Base-by-base conservation (phyloP, 768 basidiomycete genomes). In the Lentinula edodes region DNA sequence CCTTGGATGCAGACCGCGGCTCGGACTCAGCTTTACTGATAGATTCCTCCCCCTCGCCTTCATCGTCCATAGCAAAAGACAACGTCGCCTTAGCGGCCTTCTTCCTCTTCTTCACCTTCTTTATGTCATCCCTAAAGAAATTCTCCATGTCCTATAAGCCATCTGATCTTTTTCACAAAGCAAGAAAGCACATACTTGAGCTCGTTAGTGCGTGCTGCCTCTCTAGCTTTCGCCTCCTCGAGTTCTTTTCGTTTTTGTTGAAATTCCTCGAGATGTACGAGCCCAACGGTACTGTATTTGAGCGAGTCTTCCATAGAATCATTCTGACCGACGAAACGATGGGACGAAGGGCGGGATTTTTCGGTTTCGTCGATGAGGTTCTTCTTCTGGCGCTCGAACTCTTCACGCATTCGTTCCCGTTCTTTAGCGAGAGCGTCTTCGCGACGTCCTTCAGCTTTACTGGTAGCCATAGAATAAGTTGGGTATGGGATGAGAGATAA, bases 261-360 rank as follows among this genome's bases (percentile, higher is more conserved):
- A 65, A 98, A 98, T 35, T 97, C 96, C 65, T 96, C 92, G 6
- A 98, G 80, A 61, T 80, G 85, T 2, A 98, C 95, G 16, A 98
- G 83, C 65, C 96, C 96, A 48, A 98, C 86, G 1, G 96, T 98
- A 53, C 82, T 88, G 63, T 93, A 82, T 80, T 96, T 97, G 55
- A 98, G 81, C 6, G 86, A 82, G 62, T 98, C 96, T 72, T 98
- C 96, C 81, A 97, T 87, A 5, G 91, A 93, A 71, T 98, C 95
- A 74, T 92, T 86, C 72, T 95, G 92, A 1, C 93, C 93, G 41
- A 96, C 91, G 73, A 98, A 98, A 63, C 95, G 90, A 70, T 89
- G 88, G 3, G 85, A 75, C 0, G 92, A 91, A 4, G 94, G 91
- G 35, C 93, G 89, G 42, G 91, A 88, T 73, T 95, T 95, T 78